Evolutionary conservation across 441 rosid genomes (phyloP).

Genomic region (Gossypium gossypioides): DNA sequence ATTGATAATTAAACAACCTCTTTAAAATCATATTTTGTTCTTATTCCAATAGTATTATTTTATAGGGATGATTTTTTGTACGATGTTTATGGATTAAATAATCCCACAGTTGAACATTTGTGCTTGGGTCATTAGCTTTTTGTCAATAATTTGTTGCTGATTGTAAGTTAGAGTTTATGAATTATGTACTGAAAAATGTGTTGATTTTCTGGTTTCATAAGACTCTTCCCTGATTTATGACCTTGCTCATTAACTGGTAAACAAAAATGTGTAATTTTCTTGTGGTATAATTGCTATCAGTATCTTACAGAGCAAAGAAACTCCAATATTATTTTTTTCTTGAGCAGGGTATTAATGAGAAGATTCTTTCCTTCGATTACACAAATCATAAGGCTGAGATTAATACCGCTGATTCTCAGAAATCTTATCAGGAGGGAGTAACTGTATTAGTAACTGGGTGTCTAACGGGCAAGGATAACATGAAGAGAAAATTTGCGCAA

Average conservation of each 20-base stretch:
- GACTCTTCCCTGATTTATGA: neutral
- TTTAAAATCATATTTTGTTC: too few relatives aligned
- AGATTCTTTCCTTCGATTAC: slow-evolving; percentile 47
- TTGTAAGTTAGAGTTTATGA: too few relatives aligned
- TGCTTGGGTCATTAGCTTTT: neutral
- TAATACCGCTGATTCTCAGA: slow-evolving; percentile 57
- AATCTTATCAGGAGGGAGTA: slow-evolving; percentile 45
- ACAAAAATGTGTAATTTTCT: neutral
- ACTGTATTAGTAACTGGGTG: slow-evolving; percentile 55
- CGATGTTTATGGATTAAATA: neutral
- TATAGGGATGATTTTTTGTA: neutral
- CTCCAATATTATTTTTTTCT: slow-evolving; percentile 12
- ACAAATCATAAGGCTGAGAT: slow-evolving; percentile 48
- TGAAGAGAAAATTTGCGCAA: slow-evolving; percentile 50
- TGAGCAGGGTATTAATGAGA: slow-evolving; percentile 49
- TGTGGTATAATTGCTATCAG: neutral
- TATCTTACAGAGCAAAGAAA: slow-evolving; percentile 7
- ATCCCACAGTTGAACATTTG: neutral
- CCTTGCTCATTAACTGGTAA: neutral
- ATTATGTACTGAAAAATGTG: too few relatives aligned
- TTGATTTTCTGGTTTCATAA: too few relatives aligned
- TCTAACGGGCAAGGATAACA: slow-evolving; percentile 47
- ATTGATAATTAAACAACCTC: too few relatives aligned
- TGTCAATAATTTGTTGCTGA: neutral
- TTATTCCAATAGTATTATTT: too few relatives aligned